Conservation (phyloP, 495 filamentous ascomycete genomes). For the Aspergillus kassunensis region DNA sequence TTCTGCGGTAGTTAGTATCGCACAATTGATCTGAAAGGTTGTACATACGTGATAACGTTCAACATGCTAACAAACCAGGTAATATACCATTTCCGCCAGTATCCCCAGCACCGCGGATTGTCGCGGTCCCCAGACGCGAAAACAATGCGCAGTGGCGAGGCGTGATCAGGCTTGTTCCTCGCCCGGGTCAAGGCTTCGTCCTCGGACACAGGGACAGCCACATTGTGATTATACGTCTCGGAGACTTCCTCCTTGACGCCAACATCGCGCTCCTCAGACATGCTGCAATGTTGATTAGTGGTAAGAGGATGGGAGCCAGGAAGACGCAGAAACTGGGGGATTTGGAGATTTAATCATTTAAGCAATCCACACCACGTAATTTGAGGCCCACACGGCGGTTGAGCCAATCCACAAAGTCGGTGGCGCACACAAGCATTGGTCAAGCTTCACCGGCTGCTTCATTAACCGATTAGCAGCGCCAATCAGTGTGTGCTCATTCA, state of each 20-base stretch:
- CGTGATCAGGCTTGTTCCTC: slow-evolving; percentile 22
- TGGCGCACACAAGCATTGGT: background rate
- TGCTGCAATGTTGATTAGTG: background rate
- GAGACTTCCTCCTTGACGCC: slow-evolving; percentile 10
- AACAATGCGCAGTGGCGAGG: slow-evolving; percentile 27
- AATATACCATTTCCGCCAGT: slow-evolving; percentile 47
- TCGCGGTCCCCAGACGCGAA: slow-evolving; percentile 35
- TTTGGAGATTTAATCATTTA: background rate
- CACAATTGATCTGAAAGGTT: background rate
- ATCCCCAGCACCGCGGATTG: slow-evolving; percentile 47
- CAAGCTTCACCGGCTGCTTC: background rate
- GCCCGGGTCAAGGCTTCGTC: slow-evolving; percentile 29
- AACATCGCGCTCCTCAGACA: background rate
- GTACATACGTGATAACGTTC: slow-evolving; percentile 40
- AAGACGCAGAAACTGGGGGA: background rate
- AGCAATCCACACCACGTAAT: background rate
- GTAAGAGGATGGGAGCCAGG: background rate
- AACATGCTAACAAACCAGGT: slow-evolving; percentile 34
- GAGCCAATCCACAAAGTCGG: background rate
- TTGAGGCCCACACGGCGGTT: background rate
- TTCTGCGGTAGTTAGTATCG: slow-evolving; percentile 14
- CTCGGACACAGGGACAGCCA: slow-evolving; percentile 20
- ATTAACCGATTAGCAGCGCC: too few species aligned
- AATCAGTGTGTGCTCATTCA: too few species aligned
- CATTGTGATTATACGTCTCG: slow-evolving; percentile 14